These are phyloP conservation scores for Exophiala bonariae DNA, from an alignment of 2,329 filamentous ascomycete species.

Conservation along the genomic window DNA sequence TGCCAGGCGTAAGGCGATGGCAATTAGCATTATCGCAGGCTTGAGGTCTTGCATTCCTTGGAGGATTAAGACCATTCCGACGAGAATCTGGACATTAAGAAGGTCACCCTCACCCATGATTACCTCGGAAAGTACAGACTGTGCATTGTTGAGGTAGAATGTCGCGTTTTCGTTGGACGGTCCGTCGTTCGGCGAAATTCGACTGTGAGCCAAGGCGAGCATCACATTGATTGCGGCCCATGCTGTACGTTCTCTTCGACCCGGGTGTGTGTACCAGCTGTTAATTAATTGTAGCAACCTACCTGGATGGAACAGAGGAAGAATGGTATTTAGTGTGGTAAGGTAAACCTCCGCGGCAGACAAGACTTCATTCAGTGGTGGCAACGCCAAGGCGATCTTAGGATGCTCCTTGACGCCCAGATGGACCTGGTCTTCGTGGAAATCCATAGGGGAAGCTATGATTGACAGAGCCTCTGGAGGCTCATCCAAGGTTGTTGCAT, in stretches of 20 bases:
- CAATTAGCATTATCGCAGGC: conserved; percentile 31
- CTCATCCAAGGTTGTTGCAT: neutral
- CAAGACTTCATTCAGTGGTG: conserved; percentile 15
- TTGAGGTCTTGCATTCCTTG: conserved; percentile 30
- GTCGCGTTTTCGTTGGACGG: conserved; percentile 13
- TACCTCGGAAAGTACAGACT: conserved; percentile 31
- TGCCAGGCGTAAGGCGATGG: conserved; percentile 23
- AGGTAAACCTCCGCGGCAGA: conserved; percentile 14
- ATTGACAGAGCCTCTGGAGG: neutral
- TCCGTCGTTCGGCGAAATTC: conserved; percentile 7
- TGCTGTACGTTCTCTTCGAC: conserved; percentile 24
- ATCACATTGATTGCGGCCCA: conserved; percentile 36
- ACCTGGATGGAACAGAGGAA: conserved; percentile 19
- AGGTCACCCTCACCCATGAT: conserved; percentile 29
- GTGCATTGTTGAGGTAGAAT: conserved; percentile 30
- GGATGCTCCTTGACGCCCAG: neutral
- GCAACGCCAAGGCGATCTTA: conserved; percentile 3
- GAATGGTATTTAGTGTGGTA: conserved; percentile 12
- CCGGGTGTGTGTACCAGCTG: conserved; percentile 11
- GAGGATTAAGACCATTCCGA: conserved; percentile 33
- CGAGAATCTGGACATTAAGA: conserved; percentile 33
- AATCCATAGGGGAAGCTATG: neutral
- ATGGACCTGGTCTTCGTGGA: neutral
- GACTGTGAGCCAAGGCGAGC: conserved; percentile 29
- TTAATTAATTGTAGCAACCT: conserved; percentile 10